Conservation (phyloP, 495 filamentous ascomycete genomes). For the Talaromyces liani region DNA sequence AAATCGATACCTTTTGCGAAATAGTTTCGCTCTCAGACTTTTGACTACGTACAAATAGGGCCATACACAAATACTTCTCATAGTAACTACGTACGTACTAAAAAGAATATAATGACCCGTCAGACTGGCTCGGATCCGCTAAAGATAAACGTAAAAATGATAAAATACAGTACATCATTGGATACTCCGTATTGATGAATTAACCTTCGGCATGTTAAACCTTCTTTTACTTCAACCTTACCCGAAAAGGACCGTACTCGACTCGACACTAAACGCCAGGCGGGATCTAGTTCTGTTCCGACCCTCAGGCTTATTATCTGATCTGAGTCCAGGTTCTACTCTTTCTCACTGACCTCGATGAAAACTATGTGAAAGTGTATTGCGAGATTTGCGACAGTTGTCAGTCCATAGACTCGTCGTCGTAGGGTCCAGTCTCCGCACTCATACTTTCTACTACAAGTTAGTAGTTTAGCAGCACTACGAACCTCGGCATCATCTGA, state of each 20-base stretch:
- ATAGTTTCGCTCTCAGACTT: not conserved
- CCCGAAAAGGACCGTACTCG: conserved; percentile 2
- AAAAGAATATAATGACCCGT: not conserved
- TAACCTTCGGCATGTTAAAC: not conserved
- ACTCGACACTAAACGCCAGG: not conserved
- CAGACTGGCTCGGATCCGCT: not conserved
- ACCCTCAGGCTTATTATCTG: not conserved
- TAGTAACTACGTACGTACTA: not conserved
- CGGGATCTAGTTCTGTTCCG: not conserved
- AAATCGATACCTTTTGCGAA: not conserved
- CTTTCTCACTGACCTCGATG: not conserved
- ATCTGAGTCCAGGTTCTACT: not conserved
- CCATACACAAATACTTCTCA: not conserved
- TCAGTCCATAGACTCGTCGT: too few species aligned
- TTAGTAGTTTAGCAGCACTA: not conserved
- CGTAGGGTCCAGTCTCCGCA: not conserved
- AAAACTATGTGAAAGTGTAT: not conserved
- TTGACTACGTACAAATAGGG: not conserved
- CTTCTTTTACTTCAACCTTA: not conserved
- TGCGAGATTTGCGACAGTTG: too few species aligned
- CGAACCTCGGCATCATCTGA: not conserved
- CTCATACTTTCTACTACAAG: not conserved
- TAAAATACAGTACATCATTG: too few species aligned
- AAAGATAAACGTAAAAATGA: not conserved
- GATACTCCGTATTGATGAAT: not conserved